Evolutionary conservation across 1,139 yeast genomes (phyloP), one percentile per base, ranked within the genome.

Genomic region (Candida labiduridarum): DNA sequence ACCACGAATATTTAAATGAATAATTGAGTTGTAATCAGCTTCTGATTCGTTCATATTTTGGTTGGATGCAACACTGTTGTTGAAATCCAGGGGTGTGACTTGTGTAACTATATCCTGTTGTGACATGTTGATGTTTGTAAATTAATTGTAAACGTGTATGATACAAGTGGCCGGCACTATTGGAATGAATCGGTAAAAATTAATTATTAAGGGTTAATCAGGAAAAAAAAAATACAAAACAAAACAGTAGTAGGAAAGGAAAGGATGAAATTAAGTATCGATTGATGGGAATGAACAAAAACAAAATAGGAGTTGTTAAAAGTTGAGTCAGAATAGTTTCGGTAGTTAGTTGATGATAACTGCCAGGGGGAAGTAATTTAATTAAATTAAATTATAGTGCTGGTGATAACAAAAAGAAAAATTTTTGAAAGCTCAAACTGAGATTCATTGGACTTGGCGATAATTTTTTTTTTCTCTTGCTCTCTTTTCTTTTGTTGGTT

Each of bases 1-100:
- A 12, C 89, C 95, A 47, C 95, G 75, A 49, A 86, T 79, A 62
- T 84, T 83, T 68, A 87, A 77, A 57, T 78, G 80, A 54, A 89
- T 87, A 56, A 81, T 79, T 18, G 88, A 82, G 64, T 82, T 83
- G 64, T 77, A 79, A 59, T 84, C 89, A 40, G 78, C 77, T 43
- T 68, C 71, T 41, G 67, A 71, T 41, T 68, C 67, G 29, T 67
- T 56, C 10, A 58, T 64, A 7, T 65, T 67, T 47, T 60, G 29
- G 31, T 34, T 40, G 25, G 35, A 40, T 4, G 52, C 59, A 41
- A 38, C 47, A 33, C 44, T 34, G 45, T 59, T 54, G 22, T 22
- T 65, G 27, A 68, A 51, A 48, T 74, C 80, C 53, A 19, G 45
- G 6, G 74, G 83, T 5, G 80, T 63, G 41, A 86, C 94, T 64